These are phyloP conservation scores for Heterobasidion occidentale DNA, from an alignment of 1,284 basidiomycete species.

Conservation along the genomic window DNA sequence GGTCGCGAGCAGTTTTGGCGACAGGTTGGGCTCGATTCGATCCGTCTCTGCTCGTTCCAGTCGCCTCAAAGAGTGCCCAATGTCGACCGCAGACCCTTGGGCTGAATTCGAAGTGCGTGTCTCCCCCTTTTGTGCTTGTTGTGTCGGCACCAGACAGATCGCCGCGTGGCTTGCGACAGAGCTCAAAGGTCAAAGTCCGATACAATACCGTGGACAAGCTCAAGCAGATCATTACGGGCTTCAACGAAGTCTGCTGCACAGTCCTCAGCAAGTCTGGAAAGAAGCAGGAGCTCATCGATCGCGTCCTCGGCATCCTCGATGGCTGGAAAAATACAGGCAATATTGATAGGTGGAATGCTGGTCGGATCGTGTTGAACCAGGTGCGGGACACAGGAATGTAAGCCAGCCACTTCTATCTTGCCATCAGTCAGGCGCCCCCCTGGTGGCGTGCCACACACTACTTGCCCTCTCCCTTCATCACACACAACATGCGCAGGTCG, in stretches of 20 bases:
- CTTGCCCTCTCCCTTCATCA: not conserved
- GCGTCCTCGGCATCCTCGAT: conserved; percentile 50
- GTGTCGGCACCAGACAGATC: not conserved
- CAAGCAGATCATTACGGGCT: conserved; percentile 63
- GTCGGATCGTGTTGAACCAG: conserved; percentile 52
- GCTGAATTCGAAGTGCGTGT: conserved; percentile 51
- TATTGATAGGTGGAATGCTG: conserved; percentile 58
- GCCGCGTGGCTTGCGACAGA: conserved; percentile 21
- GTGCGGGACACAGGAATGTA: conserved; percentile 54
- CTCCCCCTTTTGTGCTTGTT: conserved; percentile 6
- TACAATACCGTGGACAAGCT: conserved; percentile 70
- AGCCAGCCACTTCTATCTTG: conserved; percentile 25
- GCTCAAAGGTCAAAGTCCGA: conserved; percentile 37
- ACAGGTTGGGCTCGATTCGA: conserved; percentile 5
- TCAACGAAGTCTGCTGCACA: conserved; percentile 68
- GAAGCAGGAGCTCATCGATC: conserved; percentile 78
- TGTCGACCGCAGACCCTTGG: conserved; percentile 46
- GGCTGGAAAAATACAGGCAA: conserved; percentile 45
- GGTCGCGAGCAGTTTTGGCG: not conserved
- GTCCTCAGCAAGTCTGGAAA: conserved; percentile 71
- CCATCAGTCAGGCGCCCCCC: not conserved
- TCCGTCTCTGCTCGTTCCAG: conserved; percentile 1
- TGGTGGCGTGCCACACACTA: not conserved
- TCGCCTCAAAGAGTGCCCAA: conserved; percentile 15
- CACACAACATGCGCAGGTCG: not conserved